phyloP scores from a whole-genome alignment of 768 basidiomycete genomes.

The Auricularia sp. region DNA sequence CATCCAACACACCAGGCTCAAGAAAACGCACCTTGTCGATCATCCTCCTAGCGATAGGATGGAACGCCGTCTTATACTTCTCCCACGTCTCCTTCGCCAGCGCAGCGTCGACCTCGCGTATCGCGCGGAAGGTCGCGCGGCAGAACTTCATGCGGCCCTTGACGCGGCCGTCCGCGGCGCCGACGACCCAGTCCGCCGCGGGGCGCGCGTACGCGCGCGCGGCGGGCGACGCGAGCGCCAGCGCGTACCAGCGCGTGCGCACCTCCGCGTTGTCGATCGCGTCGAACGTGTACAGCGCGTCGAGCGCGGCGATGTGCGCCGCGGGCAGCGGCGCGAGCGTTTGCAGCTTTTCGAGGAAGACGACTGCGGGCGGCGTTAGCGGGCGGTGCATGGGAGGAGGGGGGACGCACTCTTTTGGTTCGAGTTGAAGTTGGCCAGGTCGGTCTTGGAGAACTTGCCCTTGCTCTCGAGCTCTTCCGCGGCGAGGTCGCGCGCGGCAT shows the following conservation, averaged over 20 bases:
- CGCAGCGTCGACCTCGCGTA: slow-evolving; percentile 38
- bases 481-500: slow-evolving; percentile 39
- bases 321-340: slow-evolving; percentile 50
- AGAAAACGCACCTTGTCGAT: slow-evolving; percentile 54
- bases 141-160: slow-evolving; percentile 85
- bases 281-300: slow-evolving; percentile 37
- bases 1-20: background rate
- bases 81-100: slow-evolving; percentile 45
- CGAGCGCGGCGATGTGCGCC: slow-evolving; percentile 50
- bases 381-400: background rate
- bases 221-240: slow-evolving; percentile 45
- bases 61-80: slow-evolving; percentile 44
- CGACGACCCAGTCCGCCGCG: slow-evolving; percentile 62
- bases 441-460: slow-evolving; percentile 40
- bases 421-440: slow-evolving; percentile 55
- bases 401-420: slow-evolving; percentile 59
- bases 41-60: slow-evolving; percentile 64
- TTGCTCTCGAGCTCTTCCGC: slow-evolving; percentile 28
- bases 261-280: slow-evolving; percentile 66
- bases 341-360: slow-evolving; percentile 74
- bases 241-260: slow-evolving; percentile 64
- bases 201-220: slow-evolving; percentile 39
- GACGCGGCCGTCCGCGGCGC: slow-evolving; percentile 31
- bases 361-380: slow-evolving; percentile 37
- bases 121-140: slow-evolving; percentile 48